Percentiles rank a stretch among this genome's conserved stretches.
phyloP scores from a whole-genome alignment of 2,329 filamentous ascomycete genomes.

The Hymenoscyphus albidus region DNA sequence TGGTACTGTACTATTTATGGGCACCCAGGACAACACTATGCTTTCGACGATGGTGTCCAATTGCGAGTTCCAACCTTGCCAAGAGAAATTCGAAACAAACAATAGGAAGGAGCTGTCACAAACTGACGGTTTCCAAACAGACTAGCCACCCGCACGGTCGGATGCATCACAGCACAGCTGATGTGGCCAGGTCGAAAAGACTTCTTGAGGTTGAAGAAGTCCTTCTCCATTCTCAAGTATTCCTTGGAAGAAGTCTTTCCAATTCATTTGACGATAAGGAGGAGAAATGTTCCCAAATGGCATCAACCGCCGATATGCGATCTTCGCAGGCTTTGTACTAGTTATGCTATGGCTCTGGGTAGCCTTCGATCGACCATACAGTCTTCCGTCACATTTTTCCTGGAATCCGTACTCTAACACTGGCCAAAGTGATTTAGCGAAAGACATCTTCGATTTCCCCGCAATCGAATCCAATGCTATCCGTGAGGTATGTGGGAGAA shows the following conservation, averaged over 20 bases:
- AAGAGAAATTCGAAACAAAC: neutral
- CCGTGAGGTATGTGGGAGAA: conserved; percentile 34
- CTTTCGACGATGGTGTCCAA: neutral
- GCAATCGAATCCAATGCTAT: conserved; percentile 38
- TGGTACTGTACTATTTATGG: neutral
- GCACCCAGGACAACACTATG: neutral
- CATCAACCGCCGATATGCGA: conserved; percentile 7
- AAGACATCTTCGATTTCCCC: conserved; percentile 37
- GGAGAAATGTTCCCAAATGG: conserved; percentile 3
- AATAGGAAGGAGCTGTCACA: neutral
- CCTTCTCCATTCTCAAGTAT: neutral
- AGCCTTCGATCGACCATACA: conserved; percentile 11
- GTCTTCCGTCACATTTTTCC: neutral
- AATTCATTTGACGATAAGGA: neutral
- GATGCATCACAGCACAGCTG: neutral
- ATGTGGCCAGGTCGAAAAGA: neutral
- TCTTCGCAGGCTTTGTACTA: conserved; percentile 4
- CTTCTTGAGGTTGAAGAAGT: neutral
- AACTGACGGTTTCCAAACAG: conserved; percentile 2
- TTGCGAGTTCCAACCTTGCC: neutral
- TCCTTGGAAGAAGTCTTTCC: neutral
- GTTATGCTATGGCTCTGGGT: conserved; percentile 13
- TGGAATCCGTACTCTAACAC: conserved; percentile 8
- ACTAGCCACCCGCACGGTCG: conserved; percentile 6
- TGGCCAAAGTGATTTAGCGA: neutral